Evolutionary conservation across 2,329 filamentous ascomycete genomes (phyloP), one percentile per base, ranked within the genome.

Genomic region (Nannizziopsis arthrosporioides): DNA sequence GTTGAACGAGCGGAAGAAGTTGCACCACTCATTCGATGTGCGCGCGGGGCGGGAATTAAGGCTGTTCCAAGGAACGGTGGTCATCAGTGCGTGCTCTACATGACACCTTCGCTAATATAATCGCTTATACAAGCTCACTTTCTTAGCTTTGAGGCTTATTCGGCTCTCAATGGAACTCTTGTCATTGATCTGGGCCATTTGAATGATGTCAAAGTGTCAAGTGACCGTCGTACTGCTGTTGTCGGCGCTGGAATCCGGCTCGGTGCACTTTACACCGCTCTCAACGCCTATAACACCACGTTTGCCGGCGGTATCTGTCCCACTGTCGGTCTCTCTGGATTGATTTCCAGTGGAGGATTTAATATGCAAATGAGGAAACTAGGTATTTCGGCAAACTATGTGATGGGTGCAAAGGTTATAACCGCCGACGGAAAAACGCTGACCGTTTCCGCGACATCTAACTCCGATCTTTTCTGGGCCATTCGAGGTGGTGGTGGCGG

Each of bases 401-500:
- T 74, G 0, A 64, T 83, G 1, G 68, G 73, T 51, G 75, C 68
- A 45, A 69, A 78, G 50, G 74, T 79, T 1, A 67, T 82, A 11
- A 74, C 71, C 3, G 73, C 68, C 0, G 57, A 60, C 12, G 76
- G 78, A 2, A 50, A 66, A 12, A 56, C 72, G n/a, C 51, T 79
- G 1, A 70, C 60, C 2, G 76, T 75, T 0, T 71, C 66, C 2
- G 67, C 64, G 0, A 57, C 54, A 0, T 51, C 71, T 30, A 75
- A 81, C 53, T 49, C 64, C 0, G 78, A 82, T 42, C 65, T 83
- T 1, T 82, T 76, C 63, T 84, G 78, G 78, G 80, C 79, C 1
- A 60, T 81, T 1, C 67, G 68, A 37, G 78, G 78, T 3, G 77
- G 78, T 0, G 78, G 79, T 1, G 73, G 71, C 5, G 75, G 76